These are phyloP conservation scores for Colletotrichum higginsianum DNA, from an alignment of 2,329 filamentous ascomycete genomes.

Conservation along the genomic window DNA sequence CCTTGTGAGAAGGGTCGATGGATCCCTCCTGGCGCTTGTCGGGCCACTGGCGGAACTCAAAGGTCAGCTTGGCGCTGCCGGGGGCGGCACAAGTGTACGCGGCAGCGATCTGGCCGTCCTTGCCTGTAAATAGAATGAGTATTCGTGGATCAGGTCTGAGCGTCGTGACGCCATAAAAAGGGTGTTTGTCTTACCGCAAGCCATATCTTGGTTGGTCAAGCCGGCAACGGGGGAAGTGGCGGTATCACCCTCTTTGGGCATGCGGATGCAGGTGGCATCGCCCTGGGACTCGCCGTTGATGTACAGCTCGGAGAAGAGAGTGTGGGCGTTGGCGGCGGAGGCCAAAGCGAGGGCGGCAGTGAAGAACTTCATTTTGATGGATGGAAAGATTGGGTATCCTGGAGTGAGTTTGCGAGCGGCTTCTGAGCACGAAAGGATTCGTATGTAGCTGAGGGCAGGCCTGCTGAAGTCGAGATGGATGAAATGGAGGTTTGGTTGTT, in stretches of 20 bases:
- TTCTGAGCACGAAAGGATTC: slow-evolving; percentile 18
- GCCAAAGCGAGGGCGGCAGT: slow-evolving; percentile 54
- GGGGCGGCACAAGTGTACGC: slow-evolving; percentile 63
- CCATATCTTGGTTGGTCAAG: slow-evolving; percentile 74
- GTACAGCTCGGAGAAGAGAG: slow-evolving; percentile 75
- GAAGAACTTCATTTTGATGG: slow-evolving; percentile 56
- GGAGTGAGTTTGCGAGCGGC: slow-evolving; percentile 6
- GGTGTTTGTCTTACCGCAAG: slow-evolving; percentile 71
- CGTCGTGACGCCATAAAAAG: slow-evolving; percentile 37
- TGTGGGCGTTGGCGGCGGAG: slow-evolving; percentile 67
- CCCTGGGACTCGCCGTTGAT: slow-evolving; percentile 76
- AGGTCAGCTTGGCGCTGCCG: slow-evolving; percentile 72
- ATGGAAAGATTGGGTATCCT: slow-evolving; percentile 26
- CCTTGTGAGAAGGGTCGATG: slow-evolving; percentile 75
- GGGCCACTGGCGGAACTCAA: slow-evolving; percentile 76
- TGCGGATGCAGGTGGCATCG: slow-evolving; percentile 80
- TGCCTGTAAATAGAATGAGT: slow-evolving; percentile 52
- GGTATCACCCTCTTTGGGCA: slow-evolving; percentile 67
- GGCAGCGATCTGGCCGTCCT: slow-evolving; percentile 60
- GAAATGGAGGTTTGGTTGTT: neutral
- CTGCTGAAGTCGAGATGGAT: slow-evolving; percentile 36
- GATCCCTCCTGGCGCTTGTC: slow-evolving; percentile 67
- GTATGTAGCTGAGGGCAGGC: slow-evolving; percentile 30
- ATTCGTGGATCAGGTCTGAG: slow-evolving; percentile 37
- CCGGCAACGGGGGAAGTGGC: slow-evolving; percentile 72